phyloP scores from a whole-genome alignment of 805 yeast genomes.

The Suhomyces prunicola region DNA sequence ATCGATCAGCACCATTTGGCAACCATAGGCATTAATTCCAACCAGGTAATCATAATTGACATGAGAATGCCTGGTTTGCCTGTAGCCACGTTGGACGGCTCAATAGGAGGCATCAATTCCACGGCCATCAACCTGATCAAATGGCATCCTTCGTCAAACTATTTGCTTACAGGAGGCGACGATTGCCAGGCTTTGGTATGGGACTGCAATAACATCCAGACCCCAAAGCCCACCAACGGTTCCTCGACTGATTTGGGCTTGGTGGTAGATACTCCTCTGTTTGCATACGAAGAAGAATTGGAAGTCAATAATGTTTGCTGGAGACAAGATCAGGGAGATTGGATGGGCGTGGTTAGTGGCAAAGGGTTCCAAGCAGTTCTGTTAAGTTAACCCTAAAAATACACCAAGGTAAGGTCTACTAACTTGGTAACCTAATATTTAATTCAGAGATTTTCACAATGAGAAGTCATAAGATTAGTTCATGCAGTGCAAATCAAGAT shows the following conservation, averaged over 20 bases:
- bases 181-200: constrained; percentile 71
- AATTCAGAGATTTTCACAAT: background rate
- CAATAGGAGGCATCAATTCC: constrained; percentile 45
- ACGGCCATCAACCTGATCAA: constrained; percentile 67
- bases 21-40: constrained; percentile 70
- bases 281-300: constrained; percentile 56
- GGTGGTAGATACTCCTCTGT: constrained; percentile 33
- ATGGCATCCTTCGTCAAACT: constrained; percentile 80
- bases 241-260: constrained; percentile 9
- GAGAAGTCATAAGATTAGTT: too few relatives aligned
- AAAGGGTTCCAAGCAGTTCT: constrained; percentile 62
- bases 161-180: constrained; percentile 63
- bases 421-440: too few relatives aligned
- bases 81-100: constrained; percentile 59
- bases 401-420: too few relatives aligned
- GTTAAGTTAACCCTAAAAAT: background rate
- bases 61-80: constrained; percentile 88
- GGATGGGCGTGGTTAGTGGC: constrained; percentile 77
- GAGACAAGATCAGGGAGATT: constrained; percentile 63
- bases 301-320: constrained; percentile 81
- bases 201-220: constrained; percentile 46
- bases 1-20: constrained; percentile 82
- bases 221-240: background rate
- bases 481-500: too few relatives aligned
- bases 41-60: constrained; percentile 68